These are phyloP conservation scores for Malus sieversii DNA, from an alignment of 306 rosid species.

Conservation along the genomic window DNA sequence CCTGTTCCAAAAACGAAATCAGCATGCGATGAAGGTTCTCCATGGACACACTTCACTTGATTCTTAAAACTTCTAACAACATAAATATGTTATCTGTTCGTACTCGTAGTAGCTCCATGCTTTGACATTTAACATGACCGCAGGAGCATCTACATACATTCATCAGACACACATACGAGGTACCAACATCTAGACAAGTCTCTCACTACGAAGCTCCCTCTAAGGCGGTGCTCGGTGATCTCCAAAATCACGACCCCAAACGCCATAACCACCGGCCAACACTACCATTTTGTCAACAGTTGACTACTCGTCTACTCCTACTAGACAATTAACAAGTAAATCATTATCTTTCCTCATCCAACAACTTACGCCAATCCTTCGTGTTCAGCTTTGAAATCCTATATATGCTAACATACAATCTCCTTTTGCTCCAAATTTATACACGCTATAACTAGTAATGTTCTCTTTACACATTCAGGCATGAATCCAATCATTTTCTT, in stretches of 20 bases:
- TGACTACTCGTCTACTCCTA: background rate
- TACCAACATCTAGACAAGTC: background rate
- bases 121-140: background rate
- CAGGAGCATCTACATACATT: background rate
- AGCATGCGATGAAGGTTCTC: background rate
- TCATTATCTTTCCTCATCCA: background rate
- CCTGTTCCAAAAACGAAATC: conserved; percentile 37
- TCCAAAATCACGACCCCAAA: background rate
- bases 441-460: background rate
- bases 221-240: background rate
- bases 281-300: background rate
- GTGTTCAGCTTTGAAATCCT: background rate
- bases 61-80: background rate
- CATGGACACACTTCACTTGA: background rate
- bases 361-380: background rate
- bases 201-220: background rate
- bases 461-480: background rate
- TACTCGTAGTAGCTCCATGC: background rate
- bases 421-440: background rate
- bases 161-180: background rate
- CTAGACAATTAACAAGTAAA: background rate
- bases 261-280: background rate
- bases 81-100: background rate
- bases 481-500: background rate
- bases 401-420: background rate